Evolutionary conservation across 805 yeast species (phyloP), one percentile per base, ranked within the genome.

Genomic region (Lipomyces yamadae): DNA sequence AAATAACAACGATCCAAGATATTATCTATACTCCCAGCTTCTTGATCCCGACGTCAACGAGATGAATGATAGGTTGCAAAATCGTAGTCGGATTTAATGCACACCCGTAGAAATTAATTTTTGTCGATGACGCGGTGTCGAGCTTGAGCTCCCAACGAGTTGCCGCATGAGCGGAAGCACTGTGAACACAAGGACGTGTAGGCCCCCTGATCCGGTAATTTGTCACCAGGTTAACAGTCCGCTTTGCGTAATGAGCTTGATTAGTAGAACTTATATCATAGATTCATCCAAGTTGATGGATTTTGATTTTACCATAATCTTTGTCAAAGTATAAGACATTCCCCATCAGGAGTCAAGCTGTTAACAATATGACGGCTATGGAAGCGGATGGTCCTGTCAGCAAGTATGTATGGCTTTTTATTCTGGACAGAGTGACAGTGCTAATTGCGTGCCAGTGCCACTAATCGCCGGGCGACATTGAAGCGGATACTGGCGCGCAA

Each of bases 401-500:
- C 10, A 42, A 42, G 48, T 42, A 42, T 8, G 24, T 42, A 42
- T 42, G 2, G 8, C 24, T 42, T 42, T 42, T n/a, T 42, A 5
- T 42, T 4, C 1, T 7, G 3, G 10, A 3, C 6, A 15, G 48
- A 42, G 24, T n/a, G 18, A 42, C 7, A n/a, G 39, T 42, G 15
- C 48, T 42, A 24, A 42, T 42, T 24, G 2, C 48, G 6, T 8
- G 48, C 24, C 48, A 37, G 39, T 37, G 15, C 13, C 7, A 37
- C 39, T 10, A 37, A 8, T 52, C 55, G 55, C 61, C 60, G 57
- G 74, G 74, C 10, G 69, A 63, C 62, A 35, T 35, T 68, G 53
- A 61, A 61, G 61, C 63, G 70, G 45, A 68, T 73, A 37, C 66
- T 78, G 15, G 60, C 68, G 35, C 70, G 75, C 0, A 66, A 70